Evolutionary conservation across 2,329 filamentous ascomycete genomes (phyloP).

Genomic region (Chaetomiaceae sp.): DNA sequence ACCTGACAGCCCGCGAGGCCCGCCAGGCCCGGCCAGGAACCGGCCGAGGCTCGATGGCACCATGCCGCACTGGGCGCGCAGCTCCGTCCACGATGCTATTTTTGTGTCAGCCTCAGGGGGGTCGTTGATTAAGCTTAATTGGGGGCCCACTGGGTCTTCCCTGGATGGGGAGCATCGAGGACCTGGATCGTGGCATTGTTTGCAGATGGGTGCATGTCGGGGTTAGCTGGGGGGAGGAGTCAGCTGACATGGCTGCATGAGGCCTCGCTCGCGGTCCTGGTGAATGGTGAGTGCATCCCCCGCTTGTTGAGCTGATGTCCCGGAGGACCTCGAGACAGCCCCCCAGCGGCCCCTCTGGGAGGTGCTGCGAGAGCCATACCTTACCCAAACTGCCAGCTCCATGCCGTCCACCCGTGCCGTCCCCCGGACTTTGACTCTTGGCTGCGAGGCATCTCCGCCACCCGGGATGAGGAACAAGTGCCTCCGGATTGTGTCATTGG

Average conservation of each 20-base stretch:
- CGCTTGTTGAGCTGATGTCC: neutral
- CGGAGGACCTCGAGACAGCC: neutral
- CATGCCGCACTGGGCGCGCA: neutral
- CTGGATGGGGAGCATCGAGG: constrained; percentile 16
- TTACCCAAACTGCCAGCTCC: neutral
- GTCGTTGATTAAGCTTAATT: constrained; percentile 38
- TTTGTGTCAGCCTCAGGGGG: constrained; percentile 29
- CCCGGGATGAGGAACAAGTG: constrained; percentile 6
- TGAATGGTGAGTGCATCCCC: neutral
- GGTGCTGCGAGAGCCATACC: neutral
- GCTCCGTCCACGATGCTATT: constrained; percentile 31
- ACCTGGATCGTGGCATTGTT: constrained; percentile 21
- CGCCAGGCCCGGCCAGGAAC: constrained; percentile 1
- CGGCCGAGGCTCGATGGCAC: constrained; percentile 2
- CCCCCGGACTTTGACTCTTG: constrained; percentile 1
- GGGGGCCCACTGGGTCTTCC: constrained; percentile 19
- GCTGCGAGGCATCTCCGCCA: neutral
- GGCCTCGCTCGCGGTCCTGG: neutral
- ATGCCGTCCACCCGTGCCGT: constrained; percentile 18
- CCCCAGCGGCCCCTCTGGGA: neutral
- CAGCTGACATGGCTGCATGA: constrained; percentile 19
- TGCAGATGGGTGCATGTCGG: constrained; percentile 13
- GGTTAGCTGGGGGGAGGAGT: constrained; percentile 12
- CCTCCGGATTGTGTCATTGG: constrained; percentile 9
- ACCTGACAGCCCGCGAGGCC: neutral